Conservation (phyloP, 441 rosid species). For the Arabidopsis hybrid region DNA sequence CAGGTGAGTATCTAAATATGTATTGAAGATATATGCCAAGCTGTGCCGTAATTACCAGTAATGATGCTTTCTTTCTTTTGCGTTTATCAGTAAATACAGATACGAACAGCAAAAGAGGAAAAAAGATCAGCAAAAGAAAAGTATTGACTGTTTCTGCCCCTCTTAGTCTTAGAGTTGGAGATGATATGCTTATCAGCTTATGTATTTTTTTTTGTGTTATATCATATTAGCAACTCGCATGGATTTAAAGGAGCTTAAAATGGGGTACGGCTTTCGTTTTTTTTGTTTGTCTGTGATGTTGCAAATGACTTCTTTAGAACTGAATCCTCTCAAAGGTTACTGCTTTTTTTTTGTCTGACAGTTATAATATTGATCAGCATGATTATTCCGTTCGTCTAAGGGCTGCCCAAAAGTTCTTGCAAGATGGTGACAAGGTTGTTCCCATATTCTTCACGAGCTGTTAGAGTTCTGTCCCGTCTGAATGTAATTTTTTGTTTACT, state of each 20-base stretch:
- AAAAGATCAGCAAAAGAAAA: slow-evolving; percentile 87
- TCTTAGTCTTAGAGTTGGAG: slow-evolving; percentile 40
- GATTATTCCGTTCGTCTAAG: slow-evolving; percentile 84
- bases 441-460: slow-evolving; percentile 13
- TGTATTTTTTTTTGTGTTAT: slow-evolving; percentile 31
- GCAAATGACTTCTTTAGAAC: neutral
- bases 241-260: slow-evolving; percentile 92
- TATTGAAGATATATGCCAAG: neutral
- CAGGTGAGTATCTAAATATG: slow-evolving; percentile 50
- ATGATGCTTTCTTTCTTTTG: slow-evolving; percentile 36
- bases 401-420: slow-evolving; percentile 84
- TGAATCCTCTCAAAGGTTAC: slow-evolving; percentile 10
- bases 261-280: slow-evolving; percentile 56
- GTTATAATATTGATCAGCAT: slow-evolving; percentile 93
- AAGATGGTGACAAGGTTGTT: slow-evolving; percentile 92
- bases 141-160: slow-evolving; percentile 53
- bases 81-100: slow-evolving; percentile 68
- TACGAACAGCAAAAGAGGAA: slow-evolving; percentile 90
- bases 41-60: neutral
- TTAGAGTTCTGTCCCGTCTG: neutral
- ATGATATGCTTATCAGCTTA: slow-evolving; percentile 6
- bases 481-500: slow-evolving; percentile 18
- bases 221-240: slow-evolving; percentile 64
- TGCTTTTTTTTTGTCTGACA: slow-evolving; percentile 38
- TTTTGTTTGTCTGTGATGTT: slow-evolving; percentile 9